These are phyloP conservation scores for Suhomyces faveliae DNA, from an alignment of 805 yeast species.

Conservation along the genomic window DNA sequence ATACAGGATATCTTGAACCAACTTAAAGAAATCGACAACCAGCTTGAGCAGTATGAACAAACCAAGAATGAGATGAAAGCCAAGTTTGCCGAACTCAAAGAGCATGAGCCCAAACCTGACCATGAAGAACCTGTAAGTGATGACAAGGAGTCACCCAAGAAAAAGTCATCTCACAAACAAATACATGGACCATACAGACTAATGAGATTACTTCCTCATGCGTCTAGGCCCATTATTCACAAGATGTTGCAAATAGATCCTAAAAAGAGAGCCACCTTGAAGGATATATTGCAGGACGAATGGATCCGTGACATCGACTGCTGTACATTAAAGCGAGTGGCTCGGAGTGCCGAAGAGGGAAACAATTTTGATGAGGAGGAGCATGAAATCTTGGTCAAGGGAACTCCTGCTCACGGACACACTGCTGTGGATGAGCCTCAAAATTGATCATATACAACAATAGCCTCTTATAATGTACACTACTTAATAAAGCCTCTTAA, in stretches of 20 bases:
- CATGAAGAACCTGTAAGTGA: background rate
- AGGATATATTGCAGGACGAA: constrained; percentile 63
- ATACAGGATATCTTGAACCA: constrained; percentile 31
- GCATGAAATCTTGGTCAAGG: constrained; percentile 32
- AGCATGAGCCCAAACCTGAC: constrained; percentile 4
- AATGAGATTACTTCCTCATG: constrained; percentile 79
- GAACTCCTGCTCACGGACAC: constrained; percentile 41
- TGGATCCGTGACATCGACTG: constrained; percentile 65
- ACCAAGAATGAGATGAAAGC: constrained; percentile 35
- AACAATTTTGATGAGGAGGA: constrained; percentile 37
- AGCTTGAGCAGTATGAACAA: constrained; percentile 37
- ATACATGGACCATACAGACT: constrained; percentile 82
- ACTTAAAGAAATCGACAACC: constrained; percentile 35
- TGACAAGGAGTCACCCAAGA: constrained; percentile 20
- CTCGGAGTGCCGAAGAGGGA: constrained; percentile 19
- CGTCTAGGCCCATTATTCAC: constrained; percentile 72
- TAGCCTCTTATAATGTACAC: background rate
- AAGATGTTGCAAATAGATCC: constrained; percentile 66
- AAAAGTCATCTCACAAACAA: constrained; percentile 47
- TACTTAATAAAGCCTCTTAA: no score
- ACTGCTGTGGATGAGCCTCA: constrained; percentile 26
- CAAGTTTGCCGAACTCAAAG: constrained; percentile 23
- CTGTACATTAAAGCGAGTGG: constrained; percentile 49
- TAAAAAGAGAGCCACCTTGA: constrained; percentile 58
- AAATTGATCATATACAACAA: background rate